These are phyloP conservation scores for Suillus occidentalis DNA, from an alignment of 768 basidiomycete genomes.

Conservation along the genomic window DNA sequence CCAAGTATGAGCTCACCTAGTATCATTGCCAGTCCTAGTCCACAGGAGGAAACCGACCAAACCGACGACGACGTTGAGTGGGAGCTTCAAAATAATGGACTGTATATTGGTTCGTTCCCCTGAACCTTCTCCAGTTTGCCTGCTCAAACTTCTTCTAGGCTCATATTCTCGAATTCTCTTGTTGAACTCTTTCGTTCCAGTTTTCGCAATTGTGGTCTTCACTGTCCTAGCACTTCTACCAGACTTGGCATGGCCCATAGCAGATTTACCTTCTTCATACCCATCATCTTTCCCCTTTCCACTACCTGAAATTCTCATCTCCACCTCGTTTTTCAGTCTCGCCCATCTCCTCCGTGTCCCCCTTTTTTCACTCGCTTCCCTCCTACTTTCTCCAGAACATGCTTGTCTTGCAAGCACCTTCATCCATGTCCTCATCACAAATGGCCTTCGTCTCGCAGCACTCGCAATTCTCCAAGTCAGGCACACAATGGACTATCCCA, in stretches of 20 bases:
- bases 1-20: slow-evolving; percentile 33
- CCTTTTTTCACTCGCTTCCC: slow-evolving; percentile 36
- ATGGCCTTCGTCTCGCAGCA: slow-evolving; percentile 53
- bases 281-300: slow-evolving; percentile 57
- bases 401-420: slow-evolving; percentile 40
- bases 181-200: slow-evolving; percentile 62
- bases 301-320: slow-evolving; percentile 61
- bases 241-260: slow-evolving; percentile 44
- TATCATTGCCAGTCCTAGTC: slow-evolving; percentile 33
- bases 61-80: slow-evolving; percentile 46
- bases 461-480: slow-evolving; percentile 54
- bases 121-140: neutral
- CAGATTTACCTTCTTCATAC: slow-evolving; percentile 39
- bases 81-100: slow-evolving; percentile 48
- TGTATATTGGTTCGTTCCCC: slow-evolving; percentile 45
- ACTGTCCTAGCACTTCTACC: slow-evolving; percentile 52
- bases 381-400: slow-evolving; percentile 25
- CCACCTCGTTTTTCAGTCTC: slow-evolving; percentile 52
- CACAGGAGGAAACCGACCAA: slow-evolving; percentile 40
- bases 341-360: slow-evolving; percentile 32
- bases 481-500: slow-evolving; percentile 39
- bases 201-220: slow-evolving; percentile 51
- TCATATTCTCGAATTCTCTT: slow-evolving; percentile 57
- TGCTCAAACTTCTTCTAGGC: slow-evolving; percentile 38
- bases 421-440: slow-evolving; percentile 51